phyloP scores from a whole-genome alignment of 768 basidiomycete species.

The Candolleomyces aberdarensis region DNA sequence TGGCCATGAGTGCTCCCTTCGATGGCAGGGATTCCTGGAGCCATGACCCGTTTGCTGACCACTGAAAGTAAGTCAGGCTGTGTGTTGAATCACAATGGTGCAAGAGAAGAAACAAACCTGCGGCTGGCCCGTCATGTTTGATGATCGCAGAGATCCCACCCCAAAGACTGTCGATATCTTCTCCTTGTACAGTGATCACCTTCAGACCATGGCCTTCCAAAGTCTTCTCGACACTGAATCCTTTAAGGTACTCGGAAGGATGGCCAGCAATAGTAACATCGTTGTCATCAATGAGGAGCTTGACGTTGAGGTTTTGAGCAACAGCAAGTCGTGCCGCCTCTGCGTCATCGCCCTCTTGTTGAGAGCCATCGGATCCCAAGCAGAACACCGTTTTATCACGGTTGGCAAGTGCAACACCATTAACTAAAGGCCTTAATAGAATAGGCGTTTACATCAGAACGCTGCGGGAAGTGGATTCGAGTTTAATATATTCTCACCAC shows the following conservation, averaged over 20 bases:
- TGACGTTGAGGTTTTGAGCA: conserved; percentile 79
- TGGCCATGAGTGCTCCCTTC: conserved; percentile 80
- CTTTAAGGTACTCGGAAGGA: conserved; percentile 81
- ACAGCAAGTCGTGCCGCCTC: conserved; percentile 88
- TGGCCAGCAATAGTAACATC: conserved; percentile 93
- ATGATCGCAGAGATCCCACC: conserved; percentile 54
- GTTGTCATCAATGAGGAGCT: conserved; percentile 86
- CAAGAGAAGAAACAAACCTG: conserved; percentile 40
- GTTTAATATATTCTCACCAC: conserved; percentile 46
- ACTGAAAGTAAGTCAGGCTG: conserved; percentile 35
- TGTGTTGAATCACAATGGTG: not conserved
- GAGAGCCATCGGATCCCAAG: conserved; percentile 86
- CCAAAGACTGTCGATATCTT: conserved; percentile 81
- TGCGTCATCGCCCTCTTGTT: conserved; percentile 90
- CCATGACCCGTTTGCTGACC: conserved; percentile 66
- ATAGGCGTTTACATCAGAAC: not conserved
- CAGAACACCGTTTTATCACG: conserved; percentile 75
- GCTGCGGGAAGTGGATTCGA: not conserved
- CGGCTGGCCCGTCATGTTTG: conserved; percentile 70
- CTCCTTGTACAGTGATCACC: conserved; percentile 70
- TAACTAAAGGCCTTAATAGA: conserved; percentile 65
- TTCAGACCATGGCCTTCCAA: conserved; percentile 81
- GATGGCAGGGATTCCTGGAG: conserved; percentile 67
- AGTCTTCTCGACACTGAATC: conserved; percentile 68
- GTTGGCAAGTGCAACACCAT: conserved; percentile 81